A percentile compares a stretch with the other conserved stretches of the same genome.
Conservation (phyloP, 2,329 filamentous ascomycete species). For the Aureobasidium melanogenum region DNA sequence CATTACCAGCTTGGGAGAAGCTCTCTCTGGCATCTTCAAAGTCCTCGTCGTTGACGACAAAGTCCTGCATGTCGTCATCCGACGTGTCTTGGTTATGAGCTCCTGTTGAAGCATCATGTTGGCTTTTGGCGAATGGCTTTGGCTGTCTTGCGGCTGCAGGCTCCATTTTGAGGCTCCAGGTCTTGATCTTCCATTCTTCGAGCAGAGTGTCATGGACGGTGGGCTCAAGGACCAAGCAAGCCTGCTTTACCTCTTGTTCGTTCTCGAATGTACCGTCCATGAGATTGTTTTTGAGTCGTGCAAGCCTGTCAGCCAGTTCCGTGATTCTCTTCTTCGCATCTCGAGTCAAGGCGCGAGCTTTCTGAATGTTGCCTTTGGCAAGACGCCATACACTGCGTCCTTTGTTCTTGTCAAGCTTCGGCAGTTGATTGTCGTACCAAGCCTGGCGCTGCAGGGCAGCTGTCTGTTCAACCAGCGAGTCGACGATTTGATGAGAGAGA, state of each 20-base stretch:
- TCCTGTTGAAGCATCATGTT: not conserved
- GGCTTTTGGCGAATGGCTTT: not conserved
- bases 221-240: slow-evolving; percentile 53
- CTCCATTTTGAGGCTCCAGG: slow-evolving; percentile 28
- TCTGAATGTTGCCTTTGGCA: slow-evolving; percentile 37
- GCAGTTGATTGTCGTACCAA: slow-evolving; percentile 54
- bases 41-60: slow-evolving; percentile 7
- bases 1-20: not conserved
- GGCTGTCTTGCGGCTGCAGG: slow-evolving; percentile 12
- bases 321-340: slow-evolving; percentile 35
- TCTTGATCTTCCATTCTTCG: slow-evolving; percentile 37
- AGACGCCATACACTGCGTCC: slow-evolving; percentile 55
- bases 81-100: not conserved
- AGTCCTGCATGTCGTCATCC: slow-evolving; percentile 8
- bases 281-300: slow-evolving; percentile 48
- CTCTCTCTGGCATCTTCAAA: slow-evolving; percentile 4
- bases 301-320: slow-evolving; percentile 43
- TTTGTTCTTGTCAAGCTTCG: slow-evolving; percentile 45
- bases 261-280: slow-evolving; percentile 44
- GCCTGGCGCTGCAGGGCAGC: slow-evolving; percentile 41
- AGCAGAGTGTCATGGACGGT: slow-evolving; percentile 55
- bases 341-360: slow-evolving; percentile 35
- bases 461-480: slow-evolving; percentile 42
- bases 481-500: not conserved
- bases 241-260: slow-evolving; percentile 43